phyloP scores from a whole-genome alignment of 441 rosid species.

The Monsonia emarginata region DNA sequence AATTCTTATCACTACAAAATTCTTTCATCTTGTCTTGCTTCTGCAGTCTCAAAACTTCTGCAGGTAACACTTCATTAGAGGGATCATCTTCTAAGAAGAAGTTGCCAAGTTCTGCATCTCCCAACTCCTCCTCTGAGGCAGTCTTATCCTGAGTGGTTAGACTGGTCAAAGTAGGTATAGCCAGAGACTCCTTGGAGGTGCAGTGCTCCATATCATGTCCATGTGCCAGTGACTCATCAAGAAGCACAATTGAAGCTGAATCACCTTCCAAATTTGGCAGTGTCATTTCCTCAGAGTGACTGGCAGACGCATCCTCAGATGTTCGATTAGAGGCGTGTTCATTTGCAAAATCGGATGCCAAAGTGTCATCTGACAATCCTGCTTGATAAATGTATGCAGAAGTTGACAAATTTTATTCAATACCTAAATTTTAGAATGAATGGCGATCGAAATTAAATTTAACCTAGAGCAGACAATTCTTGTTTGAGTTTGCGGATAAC shows the following conservation, averaged over 20 bases:
- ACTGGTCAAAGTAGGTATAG: slow-evolving; percentile 22
- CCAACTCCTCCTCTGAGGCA: slow-evolving; percentile 30
- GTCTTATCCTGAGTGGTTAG: slow-evolving; percentile 23
- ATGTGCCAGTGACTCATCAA: slow-evolving; percentile 23
- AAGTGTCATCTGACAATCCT: slow-evolving; percentile 61
- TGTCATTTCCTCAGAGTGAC: slow-evolving; percentile 19
- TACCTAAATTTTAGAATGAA: slow-evolving; percentile 17
- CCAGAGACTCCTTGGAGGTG: slow-evolving; percentile 26
- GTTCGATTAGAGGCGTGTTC: slow-evolving; percentile 22
- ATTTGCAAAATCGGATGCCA: slow-evolving; percentile 51
- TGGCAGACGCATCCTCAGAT: slow-evolving; percentile 21
- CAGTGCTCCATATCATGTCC: slow-evolving; percentile 25
- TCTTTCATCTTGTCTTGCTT: slow-evolving; percentile 58
- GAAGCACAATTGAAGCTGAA: slow-evolving; percentile 14
- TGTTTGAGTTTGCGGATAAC: slow-evolving; percentile 72
- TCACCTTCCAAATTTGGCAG: slow-evolving; percentile 20
- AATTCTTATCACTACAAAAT: slow-evolving; percentile 46
- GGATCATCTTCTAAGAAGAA: slow-evolving; percentile 49
- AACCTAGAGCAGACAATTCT: slow-evolving; percentile 77
- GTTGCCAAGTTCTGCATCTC: slow-evolving; percentile 58
- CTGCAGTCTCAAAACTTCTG: slow-evolving; percentile 53
- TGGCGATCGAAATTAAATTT: slow-evolving; percentile 16
- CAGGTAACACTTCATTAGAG: slow-evolving; percentile 29
- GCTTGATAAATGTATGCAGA: slow-evolving; percentile 30
- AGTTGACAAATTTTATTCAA: slow-evolving; percentile 22